These are phyloP conservation scores for Thelephora ganbajun DNA, from an alignment of 768 basidiomycete species.

Conservation along the genomic window DNA sequence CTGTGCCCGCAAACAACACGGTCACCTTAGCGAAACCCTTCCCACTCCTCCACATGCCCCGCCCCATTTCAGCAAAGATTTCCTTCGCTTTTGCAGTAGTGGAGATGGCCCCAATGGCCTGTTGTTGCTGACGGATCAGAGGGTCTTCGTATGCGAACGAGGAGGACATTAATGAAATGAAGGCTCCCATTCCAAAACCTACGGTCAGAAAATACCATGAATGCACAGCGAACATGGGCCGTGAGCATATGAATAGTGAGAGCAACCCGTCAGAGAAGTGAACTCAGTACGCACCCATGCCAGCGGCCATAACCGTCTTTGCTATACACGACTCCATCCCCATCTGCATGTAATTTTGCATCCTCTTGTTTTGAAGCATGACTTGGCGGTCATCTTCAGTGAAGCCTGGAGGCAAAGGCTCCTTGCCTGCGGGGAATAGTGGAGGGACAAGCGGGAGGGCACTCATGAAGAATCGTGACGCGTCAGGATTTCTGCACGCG, in stretches of 20 bases:
- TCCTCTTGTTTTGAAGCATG: slow-evolving; percentile 58
- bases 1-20: slow-evolving; percentile 85
- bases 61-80: slow-evolving; percentile 90
- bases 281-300: slow-evolving; percentile 44
- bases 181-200: slow-evolving; percentile 90
- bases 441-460: slow-evolving; percentile 39
- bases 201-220: slow-evolving; percentile 9
- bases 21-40: slow-evolving; percentile 93
- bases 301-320: slow-evolving; percentile 73
- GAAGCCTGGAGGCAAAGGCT: slow-evolving; percentile 74
- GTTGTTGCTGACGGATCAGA: slow-evolving; percentile 41
- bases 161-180: slow-evolving; percentile 93
- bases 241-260: too few relatives aligned
- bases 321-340: slow-evolving; percentile 80
- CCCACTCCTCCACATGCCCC: slow-evolving; percentile 79
- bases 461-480: slow-evolving; percentile 8
- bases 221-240: neutral
- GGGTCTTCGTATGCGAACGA: slow-evolving; percentile 96
- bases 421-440: slow-evolving; percentile 72
- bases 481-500: neutral
- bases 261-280: slow-evolving; percentile 1
- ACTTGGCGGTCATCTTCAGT: slow-evolving; percentile 67
- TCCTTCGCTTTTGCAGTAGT: slow-evolving; percentile 69
- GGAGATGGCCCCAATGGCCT: slow-evolving; percentile 39
- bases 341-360: slow-evolving; percentile 51